Base-by-base conservation (phyloP, 306 rosid genomes). In the Gastrolobium villosum region DNA sequence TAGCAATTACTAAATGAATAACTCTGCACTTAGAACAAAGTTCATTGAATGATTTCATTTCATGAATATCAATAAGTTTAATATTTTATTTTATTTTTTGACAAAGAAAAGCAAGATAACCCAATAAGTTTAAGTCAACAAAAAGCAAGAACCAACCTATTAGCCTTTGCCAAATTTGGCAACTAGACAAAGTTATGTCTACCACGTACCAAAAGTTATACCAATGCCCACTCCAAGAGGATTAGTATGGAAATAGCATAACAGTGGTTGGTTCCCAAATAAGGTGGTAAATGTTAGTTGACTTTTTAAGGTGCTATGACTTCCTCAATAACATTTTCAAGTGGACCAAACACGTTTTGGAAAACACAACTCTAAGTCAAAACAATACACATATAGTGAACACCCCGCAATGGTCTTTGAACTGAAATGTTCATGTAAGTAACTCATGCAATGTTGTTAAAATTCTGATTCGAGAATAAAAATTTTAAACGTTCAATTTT, bases 51-150 rank as follows among this genome's bases (percentile, higher is more conserved):
- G 44, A 43, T 50, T 0, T 43, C 45, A 7, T 13, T 14, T 76
- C 39, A n/a, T 50, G 28, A 69, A 57, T 35, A 65, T 44, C 35
- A 52, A 34, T 53, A n/a, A 37, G 5, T 56, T 11, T 15, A 15
- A 15, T 5, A 37, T 3, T 56, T 11, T 15, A 15, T 10, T 5
- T 35, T 9, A 46, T 45, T 72, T 11, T 13, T 2, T 8, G 26
- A 61, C 68, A 6, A 4, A n/a, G 36, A 5, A 34, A 6, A 4
- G 67, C 3, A 30, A 59, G 34, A 5, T 14, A 34, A 6, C 3
- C 73, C 50, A 60, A 52, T 75, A 11, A 35, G 13, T 13, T 70
- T 10, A 54, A 62, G 79, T 82, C 82, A 77, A 77, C 82, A 32
- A 28, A 76, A 57, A 69, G 30, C 14, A 13, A 68, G 69, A 6